Evolutionary conservation across 2,329 filamentous ascomycete species (phyloP).

Genomic region (Arachnomyces sp.): DNA sequence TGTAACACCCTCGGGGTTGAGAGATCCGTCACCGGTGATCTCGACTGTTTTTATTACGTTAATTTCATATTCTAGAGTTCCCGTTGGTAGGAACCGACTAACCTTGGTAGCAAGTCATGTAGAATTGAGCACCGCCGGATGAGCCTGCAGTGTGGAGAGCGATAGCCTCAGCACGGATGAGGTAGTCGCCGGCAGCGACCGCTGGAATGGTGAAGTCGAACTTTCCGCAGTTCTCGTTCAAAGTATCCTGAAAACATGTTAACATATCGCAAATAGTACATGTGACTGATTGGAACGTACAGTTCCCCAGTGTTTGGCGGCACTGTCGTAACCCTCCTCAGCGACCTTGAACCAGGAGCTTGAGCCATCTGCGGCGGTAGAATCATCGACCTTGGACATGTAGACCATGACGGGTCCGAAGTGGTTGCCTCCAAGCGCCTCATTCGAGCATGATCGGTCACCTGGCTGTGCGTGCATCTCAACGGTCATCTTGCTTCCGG

Average conservation of each 20-base stretch:
- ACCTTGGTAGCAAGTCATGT: conserved; percentile 22
- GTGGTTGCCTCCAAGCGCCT: conserved; percentile 50
- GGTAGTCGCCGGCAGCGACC: conserved; percentile 41
- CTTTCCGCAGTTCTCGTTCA: conserved; percentile 6
- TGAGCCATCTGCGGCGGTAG: conserved; percentile 7
- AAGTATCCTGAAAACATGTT: conserved; percentile 2
- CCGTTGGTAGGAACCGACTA: conserved; percentile 12
- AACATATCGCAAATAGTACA: conserved; percentile 2
- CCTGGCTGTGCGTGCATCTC: conserved; percentile 2
- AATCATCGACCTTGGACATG: conserved; percentile 13
- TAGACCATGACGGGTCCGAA: conserved; percentile 42
- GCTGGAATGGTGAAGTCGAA: conserved; percentile 30
- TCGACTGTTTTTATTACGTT: conserved; percentile 17
- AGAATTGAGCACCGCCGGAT: conserved; percentile 38
- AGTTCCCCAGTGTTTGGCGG: conserved; percentile 8
- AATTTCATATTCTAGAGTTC: conserved; percentile 32
- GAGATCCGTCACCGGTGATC: conserved; percentile 26
- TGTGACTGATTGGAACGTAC: conserved; percentile 1
- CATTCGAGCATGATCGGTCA: conserved; percentile 32
- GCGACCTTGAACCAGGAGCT: conserved; percentile 10
- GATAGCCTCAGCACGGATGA: conserved; percentile 42
- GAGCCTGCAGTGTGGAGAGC: conserved; percentile 36
- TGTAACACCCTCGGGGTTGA: conserved; percentile 3
- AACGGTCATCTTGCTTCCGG: conserved; percentile 1
- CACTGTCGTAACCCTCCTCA: conserved; percentile 25